Base-by-base conservation (phyloP, 1,139 yeast species). In the Candida sanyaensis region DNA sequence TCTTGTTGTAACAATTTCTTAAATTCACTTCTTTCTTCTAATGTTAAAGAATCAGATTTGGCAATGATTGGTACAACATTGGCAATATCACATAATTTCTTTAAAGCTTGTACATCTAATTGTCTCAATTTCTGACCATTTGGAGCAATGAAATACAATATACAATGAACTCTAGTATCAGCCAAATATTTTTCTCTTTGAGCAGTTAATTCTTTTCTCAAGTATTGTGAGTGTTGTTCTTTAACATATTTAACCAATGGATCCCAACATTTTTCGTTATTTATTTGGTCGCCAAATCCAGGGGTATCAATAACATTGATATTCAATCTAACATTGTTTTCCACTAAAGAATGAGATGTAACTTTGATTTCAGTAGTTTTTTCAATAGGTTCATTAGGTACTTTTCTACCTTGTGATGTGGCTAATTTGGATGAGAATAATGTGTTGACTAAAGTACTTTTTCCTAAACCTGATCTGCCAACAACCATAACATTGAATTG, bases 201-300 rank as follows among this genome's bases (percentile, higher is more conserved):
- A 6, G 99, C 98, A 32, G 97, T 93, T 66, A 93, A 84, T 72
- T 93, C 99, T 69, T 89, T 89, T 71, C 98, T 86, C 65, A 93
- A 79, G 66, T 88, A 93, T 61, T 86, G 88, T 31, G 96, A 88
- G 68, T 93, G 96, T 73, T 93, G 99, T 68, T 93, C 99, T 73
- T 92, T 91, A 65, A 93, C 90, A 70, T 92, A 92, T 71, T 90
- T 91, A 58, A 92, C 86, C 58, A 93, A 86, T 41, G 97, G 97
- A 59, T 93, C 98, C 98, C 98, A 93, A 61, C 92, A 93, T 69
- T 88, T 87, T 61, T 91, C 96, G 69, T 93, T 93, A 72, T 93
- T 90, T 60, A 93, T 87, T 69, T 89, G 96, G 72, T 93, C 99
- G 37, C 97, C 98, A 73, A 90, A 93, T 7, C 99, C 99, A 10